Evolutionary conservation across 148 eudicot genomes (phyloP).

Genomic region (Selenicereus undatus): DNA sequence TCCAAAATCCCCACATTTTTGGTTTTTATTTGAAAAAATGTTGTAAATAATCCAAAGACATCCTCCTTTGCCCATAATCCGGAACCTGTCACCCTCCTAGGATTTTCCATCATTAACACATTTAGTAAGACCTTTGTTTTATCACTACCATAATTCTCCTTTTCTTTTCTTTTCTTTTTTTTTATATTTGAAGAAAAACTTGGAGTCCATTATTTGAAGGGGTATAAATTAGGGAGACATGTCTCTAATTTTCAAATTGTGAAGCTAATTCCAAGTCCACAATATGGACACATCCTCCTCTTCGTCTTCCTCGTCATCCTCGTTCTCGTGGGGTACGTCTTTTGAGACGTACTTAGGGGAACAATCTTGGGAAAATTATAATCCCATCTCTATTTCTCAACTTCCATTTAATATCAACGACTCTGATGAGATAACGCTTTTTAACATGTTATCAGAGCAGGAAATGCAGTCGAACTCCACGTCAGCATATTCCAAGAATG

Average conservation of each 20-base stretch:
- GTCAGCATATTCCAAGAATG: conserved; percentile 4
- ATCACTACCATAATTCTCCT: conserved; percentile 7
- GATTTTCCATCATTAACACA: conserved; percentile 1
- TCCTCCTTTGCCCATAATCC: conserved; percentile 35
- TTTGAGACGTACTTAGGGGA: conserved; percentile 21
- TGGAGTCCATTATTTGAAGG: conserved; percentile 15
- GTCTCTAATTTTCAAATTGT: conserved; percentile 7
- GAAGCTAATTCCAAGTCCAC: background rate
- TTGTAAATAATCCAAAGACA: conserved; percentile 22
- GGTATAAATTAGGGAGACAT: conserved; percentile 23
- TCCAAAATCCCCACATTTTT: background rate
- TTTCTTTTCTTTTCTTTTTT: background rate
- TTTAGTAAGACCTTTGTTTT: conserved; percentile 9
- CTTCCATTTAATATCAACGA: conserved; percentile 40
- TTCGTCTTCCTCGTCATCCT: conserved; percentile 14
- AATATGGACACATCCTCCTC: conserved; percentile 27
- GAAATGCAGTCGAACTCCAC: conserved; percentile 3
- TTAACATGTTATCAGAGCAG: conserved; percentile 35
- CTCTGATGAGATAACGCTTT: conserved; percentile 39
- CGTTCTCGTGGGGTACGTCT: conserved; percentile 2
- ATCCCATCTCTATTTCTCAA: conserved; percentile 17
- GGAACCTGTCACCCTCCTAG: conserved; percentile 18
- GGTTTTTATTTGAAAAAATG: background rate
- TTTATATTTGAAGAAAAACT: background rate
- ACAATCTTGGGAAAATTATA: conserved; percentile 21